Percentiles rank a stretch among this genome's conserved stretches.
Conservation (phyloP, 2,329 filamentous ascomycete genomes). For the Penicillium sclerotigenum region DNA sequence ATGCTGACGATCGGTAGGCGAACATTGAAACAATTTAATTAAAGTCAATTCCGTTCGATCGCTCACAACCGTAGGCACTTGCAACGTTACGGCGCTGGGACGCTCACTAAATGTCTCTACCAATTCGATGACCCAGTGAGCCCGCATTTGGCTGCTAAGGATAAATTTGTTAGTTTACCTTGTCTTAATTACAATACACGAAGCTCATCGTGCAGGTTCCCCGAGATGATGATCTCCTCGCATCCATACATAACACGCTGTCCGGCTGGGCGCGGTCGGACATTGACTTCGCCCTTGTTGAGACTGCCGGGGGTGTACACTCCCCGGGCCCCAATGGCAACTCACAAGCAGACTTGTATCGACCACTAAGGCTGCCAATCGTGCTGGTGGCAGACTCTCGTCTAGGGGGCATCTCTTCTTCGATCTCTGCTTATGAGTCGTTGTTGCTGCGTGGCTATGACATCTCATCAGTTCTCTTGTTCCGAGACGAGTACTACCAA, state of each 20-base stretch:
- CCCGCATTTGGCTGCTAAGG: slow-evolving; percentile 68
- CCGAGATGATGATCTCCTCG: slow-evolving; percentile 51
- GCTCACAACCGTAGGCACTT: slow-evolving; percentile 55
- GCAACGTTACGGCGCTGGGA: slow-evolving; percentile 53
- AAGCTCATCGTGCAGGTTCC: slow-evolving; percentile 41
- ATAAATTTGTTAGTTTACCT: slow-evolving; percentile 32
- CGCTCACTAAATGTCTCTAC: slow-evolving; percentile 61
- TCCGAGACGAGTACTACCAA: slow-evolving; percentile 62
- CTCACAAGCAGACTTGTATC: slow-evolving; percentile 74
- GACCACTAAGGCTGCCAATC: slow-evolving; percentile 68
- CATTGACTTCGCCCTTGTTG: slow-evolving; percentile 64
- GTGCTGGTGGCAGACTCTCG: slow-evolving; percentile 71
- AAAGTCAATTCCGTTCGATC: not conserved
- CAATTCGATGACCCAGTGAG: slow-evolving; percentile 73
- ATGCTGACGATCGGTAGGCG: slow-evolving; percentile 66
- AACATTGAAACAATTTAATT: not conserved
- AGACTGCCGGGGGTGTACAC: slow-evolving; percentile 79
- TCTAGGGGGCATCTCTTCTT: slow-evolving; percentile 75
- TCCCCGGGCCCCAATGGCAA: slow-evolving; percentile 74
- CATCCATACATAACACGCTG: slow-evolving; percentile 47
- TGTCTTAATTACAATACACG: not conserved
- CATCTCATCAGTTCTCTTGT: slow-evolving; percentile 66
- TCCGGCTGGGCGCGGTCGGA: slow-evolving; percentile 34
- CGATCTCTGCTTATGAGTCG: slow-evolving; percentile 77
- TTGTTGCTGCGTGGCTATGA: slow-evolving; percentile 75